A percentile compares a stretch with the other conserved stretches of the same genome.
Evolutionary conservation across 2,329 filamentous ascomycete species (phyloP).

Genomic region (Ceratocystis cacaofunesta): DNA sequence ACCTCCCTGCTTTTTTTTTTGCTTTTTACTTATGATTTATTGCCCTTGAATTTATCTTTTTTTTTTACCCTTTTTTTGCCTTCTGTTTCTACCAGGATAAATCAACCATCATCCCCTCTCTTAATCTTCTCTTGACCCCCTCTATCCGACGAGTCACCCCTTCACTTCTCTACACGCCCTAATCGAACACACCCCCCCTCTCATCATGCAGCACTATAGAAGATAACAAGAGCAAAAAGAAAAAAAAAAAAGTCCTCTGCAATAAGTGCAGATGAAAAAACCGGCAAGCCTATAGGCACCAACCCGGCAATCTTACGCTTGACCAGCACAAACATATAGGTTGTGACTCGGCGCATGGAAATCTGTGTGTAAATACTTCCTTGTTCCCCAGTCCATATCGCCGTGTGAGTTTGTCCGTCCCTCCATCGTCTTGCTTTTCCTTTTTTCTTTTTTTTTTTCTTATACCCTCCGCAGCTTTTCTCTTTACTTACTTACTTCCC

Average conservation of each 20-base stretch:
- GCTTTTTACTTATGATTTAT: slow-evolving; percentile 12
- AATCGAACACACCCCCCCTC: no score
- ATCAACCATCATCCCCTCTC: not conserved
- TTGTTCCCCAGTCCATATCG: not conserved
- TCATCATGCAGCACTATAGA: no score
- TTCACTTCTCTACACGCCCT: not conserved
- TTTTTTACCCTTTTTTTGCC: not conserved
- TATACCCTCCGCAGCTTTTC: not conserved
- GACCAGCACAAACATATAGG: not conserved
- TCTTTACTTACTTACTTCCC: not conserved
- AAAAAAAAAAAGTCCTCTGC: no score
- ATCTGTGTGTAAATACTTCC: not conserved
- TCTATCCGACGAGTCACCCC: not conserved
- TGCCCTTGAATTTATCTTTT: not conserved
- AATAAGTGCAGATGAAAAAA: not conserved
- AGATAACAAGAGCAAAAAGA: no score
- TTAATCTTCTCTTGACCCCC: not conserved
- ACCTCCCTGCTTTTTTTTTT: not conserved
- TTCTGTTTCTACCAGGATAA: not conserved
- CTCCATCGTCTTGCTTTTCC: not conserved
- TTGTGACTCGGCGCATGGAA: not conserved
- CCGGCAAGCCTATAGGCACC: not conserved
- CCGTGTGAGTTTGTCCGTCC: not conserved
- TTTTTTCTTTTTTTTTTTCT: slow-evolving; percentile 9
- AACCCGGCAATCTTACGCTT: not conserved